Conservation (phyloP, 2,329 filamentous ascomycete genomes). For the Cladophialophora chaetospira region DNA sequence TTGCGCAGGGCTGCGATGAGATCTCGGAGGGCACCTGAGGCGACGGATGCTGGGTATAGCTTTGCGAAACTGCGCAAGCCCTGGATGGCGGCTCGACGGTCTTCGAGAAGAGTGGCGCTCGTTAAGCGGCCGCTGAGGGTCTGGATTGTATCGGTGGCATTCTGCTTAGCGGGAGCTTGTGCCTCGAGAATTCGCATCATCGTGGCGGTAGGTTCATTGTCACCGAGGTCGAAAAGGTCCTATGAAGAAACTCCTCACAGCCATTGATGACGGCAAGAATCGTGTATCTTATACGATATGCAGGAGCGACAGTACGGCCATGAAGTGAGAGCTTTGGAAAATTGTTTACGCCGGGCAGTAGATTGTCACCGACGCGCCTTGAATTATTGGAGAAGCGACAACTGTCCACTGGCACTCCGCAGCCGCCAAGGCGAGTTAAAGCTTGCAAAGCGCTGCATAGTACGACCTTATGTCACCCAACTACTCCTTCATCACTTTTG, state of each 20-base stretch:
- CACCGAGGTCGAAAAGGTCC: neutral
- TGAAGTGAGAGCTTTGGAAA: too few species aligned
- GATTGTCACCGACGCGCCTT: too few species aligned
- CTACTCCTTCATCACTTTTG: too few species aligned
- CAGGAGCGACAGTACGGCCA: too few species aligned
- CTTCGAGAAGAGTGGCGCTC: slow-evolving; percentile 89
- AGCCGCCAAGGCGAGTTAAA: too few species aligned
- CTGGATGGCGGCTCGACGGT: slow-evolving; percentile 88
- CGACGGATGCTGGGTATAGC: slow-evolving; percentile 91
- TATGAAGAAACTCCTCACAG: neutral
- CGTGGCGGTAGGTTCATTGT: slow-evolving; percentile 31
- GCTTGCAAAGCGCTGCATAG: too few species aligned
- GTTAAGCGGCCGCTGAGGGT: slow-evolving; percentile 83
- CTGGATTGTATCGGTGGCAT: slow-evolving; percentile 89
- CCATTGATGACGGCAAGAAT: neutral
- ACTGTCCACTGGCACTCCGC: too few species aligned
- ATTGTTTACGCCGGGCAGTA: too few species aligned
- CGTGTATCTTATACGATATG: too few species aligned
- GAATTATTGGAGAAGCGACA: too few species aligned
- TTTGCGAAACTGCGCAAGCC: slow-evolving; percentile 95
- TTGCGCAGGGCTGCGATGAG: slow-evolving; percentile 82
- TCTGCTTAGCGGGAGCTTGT: slow-evolving; percentile 90
- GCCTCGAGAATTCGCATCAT: slow-evolving; percentile 64
- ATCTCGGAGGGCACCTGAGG: slow-evolving; percentile 85
- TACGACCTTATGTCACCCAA: too few species aligned